Conservation (phyloP, 495 filamentous ascomycete species). For the Lichenothelia convexa region DNA sequence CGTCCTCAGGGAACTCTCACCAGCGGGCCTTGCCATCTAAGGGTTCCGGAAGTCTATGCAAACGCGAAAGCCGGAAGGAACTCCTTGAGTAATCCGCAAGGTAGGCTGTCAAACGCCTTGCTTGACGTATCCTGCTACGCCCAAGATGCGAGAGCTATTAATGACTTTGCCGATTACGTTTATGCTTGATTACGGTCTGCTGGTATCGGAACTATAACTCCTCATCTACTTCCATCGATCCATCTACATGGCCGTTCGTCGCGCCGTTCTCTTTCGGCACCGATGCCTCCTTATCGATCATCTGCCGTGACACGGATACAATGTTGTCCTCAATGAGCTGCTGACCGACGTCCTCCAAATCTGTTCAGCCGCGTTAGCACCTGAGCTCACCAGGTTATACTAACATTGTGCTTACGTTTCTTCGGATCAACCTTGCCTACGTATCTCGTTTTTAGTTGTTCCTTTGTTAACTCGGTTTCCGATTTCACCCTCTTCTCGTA, state of each 20-base stretch:
- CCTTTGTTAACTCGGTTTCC: slow-evolving; percentile 90
- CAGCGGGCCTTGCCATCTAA: no score
- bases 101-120: no score
- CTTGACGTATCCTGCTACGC: no score
- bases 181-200: no score
- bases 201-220: no score
- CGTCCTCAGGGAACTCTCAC: no score
- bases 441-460: slow-evolving; percentile 96
- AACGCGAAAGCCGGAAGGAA: no score
- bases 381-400: slow-evolving; percentile 8
- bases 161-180: no score
- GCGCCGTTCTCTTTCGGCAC: slow-evolving; percentile 31
- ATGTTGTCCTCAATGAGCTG: slow-evolving; percentile 97
- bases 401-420: slow-evolving; percentile 46
- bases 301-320: slow-evolving; percentile 83
- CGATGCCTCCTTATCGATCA: slow-evolving; percentile 97
- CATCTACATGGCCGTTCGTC: slow-evolving; percentile 36
- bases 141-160: no score
- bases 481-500: slow-evolving; percentile 99
- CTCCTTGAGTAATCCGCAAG: no score
- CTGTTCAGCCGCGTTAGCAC: slow-evolving; percentile 19
- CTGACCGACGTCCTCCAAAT: slow-evolving; percentile 90
- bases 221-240: slow-evolving; percentile 33
- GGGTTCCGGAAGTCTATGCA: no score
- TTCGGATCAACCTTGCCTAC: slow-evolving; percentile 97